Conservation (phyloP, 495 filamentous ascomycete species). For the Hyaloscypha bicolor region DNA sequence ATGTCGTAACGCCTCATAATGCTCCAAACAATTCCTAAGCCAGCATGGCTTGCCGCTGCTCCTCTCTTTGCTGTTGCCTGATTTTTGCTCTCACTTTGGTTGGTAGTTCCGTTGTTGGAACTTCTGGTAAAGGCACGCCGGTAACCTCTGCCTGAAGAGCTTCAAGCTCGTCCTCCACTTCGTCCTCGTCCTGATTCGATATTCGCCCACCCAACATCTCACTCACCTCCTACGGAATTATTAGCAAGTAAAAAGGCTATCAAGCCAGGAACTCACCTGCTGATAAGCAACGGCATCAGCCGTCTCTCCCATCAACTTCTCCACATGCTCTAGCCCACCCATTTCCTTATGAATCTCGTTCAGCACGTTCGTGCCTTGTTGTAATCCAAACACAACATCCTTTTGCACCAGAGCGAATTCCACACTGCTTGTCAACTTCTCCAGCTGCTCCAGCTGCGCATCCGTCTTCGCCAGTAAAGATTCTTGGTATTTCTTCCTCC, state of each 20-base stretch:
- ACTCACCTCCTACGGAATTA: slow-evolving; percentile 69
- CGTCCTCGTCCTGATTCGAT: slow-evolving; percentile 93
- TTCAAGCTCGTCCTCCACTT: slow-evolving; percentile 93
- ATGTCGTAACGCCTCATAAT: slow-evolving; percentile 24
- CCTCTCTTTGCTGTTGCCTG: slow-evolving; percentile 37
- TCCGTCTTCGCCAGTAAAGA: slow-evolving; percentile 88
- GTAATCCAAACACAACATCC: slow-evolving; percentile 87
- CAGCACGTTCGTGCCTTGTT: slow-evolving; percentile 88
- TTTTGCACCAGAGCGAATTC: slow-evolving; percentile 97
- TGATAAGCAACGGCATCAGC: slow-evolving; percentile 89
- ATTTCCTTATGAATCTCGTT: slow-evolving; percentile 93
- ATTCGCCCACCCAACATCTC: slow-evolving; percentile 86
- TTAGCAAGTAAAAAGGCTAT: neutral
- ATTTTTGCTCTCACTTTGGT: slow-evolving; percentile 45
- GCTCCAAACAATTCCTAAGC: slow-evolving; percentile 35
- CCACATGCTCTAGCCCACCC: slow-evolving; percentile 90
- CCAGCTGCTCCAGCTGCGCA: slow-evolving; percentile 82
- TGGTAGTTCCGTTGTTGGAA: slow-evolving; percentile 48
- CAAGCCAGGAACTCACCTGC: slow-evolving; percentile 55
- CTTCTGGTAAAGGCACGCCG: slow-evolving; percentile 39
- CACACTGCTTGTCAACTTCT: slow-evolving; percentile 79
- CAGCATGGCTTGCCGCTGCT: slow-evolving; percentile 46
- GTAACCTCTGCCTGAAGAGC: slow-evolving; percentile 71
- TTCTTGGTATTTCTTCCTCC: slow-evolving; percentile 97
- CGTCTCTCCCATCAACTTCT: slow-evolving; percentile 90